A percentile compares a stretch with the other conserved stretches of the same genome.
Evolutionary conservation across 768 basidiomycete genomes (phyloP).

Genomic region (Neoboletus subvelutipes): DNA sequence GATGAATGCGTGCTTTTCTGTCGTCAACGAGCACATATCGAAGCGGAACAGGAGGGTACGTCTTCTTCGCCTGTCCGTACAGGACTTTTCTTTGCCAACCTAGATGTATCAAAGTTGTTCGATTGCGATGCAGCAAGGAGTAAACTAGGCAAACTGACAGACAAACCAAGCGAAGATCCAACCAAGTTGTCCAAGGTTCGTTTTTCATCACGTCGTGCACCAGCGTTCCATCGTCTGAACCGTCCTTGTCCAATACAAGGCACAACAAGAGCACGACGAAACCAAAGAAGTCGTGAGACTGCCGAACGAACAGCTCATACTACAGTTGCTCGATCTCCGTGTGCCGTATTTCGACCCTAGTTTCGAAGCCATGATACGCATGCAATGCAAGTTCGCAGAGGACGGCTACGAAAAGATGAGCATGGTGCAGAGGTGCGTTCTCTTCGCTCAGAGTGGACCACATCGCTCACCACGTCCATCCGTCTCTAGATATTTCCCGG

Average conservation of each 20-base stretch:
- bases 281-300: constrained; percentile 91
- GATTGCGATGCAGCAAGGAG: constrained; percentile 95
- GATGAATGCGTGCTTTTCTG: constrained; percentile 93
- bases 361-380: constrained; percentile 98
- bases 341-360: constrained; percentile 98
- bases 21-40: constrained; percentile 88
- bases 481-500: constrained; percentile 73
- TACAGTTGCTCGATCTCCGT: constrained; percentile 89
- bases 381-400: constrained; percentile 97
- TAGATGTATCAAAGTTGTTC: constrained; percentile 57
- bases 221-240: not conserved
- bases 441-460: not conserved
- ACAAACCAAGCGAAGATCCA: constrained; percentile 92
- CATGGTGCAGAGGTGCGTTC: constrained; percentile 76
- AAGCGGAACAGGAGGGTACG: constrained; percentile 96
- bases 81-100: not conserved
- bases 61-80: not conserved
- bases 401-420: constrained; percentile 98
- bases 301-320: constrained; percentile 91
- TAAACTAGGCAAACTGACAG: constrained; percentile 82
- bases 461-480: not conserved
- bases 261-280: constrained; percentile 95
- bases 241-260: constrained; percentile 35
- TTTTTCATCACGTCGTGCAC: not conserved
- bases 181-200: constrained; percentile 82